phyloP scores from a whole-genome alignment of 2,329 filamentous ascomycete genomes.

The Hypomyces rosellus region DNA sequence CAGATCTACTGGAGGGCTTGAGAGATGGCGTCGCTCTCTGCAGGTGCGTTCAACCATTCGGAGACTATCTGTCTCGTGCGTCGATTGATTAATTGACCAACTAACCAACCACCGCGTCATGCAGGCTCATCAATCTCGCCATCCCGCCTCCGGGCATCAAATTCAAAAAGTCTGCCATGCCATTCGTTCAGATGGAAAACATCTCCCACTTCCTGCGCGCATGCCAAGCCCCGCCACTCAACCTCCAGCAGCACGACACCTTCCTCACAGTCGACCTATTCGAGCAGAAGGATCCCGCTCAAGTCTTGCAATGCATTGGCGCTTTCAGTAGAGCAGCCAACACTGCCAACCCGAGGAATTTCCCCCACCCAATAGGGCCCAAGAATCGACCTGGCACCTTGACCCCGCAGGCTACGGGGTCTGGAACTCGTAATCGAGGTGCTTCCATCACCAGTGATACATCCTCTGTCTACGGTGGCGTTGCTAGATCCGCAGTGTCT shows the following conservation, averaged over 20 bases:
- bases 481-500: constrained; percentile 33
- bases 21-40: constrained; percentile 91
- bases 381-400: constrained; percentile 52
- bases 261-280: constrained; percentile 97
- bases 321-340: constrained; percentile 88
- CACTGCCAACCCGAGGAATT: constrained; percentile 62
- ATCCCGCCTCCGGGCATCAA: constrained; percentile 71
- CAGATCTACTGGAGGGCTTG: constrained; percentile 76
- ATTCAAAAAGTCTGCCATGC: constrained; percentile 90
- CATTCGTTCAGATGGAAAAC: constrained; percentile 99
- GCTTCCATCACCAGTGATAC: constrained; percentile 53
- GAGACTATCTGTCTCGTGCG: not conserved
- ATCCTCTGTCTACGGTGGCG: constrained; percentile 41
- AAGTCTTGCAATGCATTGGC: constrained; percentile 86
- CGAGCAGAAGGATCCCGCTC: constrained; percentile 90
- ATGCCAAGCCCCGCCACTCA: constrained; percentile 78
- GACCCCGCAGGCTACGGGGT: constrained; percentile 61
- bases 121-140: constrained; percentile 74
- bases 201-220: constrained; percentile 92
- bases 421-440: constrained; percentile 46
- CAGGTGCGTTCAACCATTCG: constrained; percentile 54
- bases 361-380: constrained; percentile 70
- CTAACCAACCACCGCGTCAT: not conserved
- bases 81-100: not conserved
- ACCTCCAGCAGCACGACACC: constrained; percentile 85